Percentiles rank a stretch among this genome's conserved stretches.
Evolutionary conservation across 2,329 filamentous ascomycete genomes (phyloP).

Genomic region (Thelonectria olida): DNA sequence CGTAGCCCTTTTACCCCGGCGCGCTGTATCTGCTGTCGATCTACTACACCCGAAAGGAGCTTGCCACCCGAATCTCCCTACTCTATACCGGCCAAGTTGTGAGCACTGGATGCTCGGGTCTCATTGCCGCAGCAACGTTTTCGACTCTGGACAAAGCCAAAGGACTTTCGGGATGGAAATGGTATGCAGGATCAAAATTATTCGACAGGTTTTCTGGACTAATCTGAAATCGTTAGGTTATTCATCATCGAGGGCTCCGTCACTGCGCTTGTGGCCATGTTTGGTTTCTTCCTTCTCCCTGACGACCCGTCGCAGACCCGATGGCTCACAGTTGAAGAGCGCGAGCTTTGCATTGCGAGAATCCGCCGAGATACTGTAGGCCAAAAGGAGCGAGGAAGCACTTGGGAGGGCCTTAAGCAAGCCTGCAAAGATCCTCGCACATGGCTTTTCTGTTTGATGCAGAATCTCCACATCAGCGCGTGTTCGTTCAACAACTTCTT

Average conservation of each 20-base stretch:
- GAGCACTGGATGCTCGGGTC: slow-evolving; percentile 51
- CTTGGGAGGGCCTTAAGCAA: slow-evolving; percentile 41
- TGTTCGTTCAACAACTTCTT: slow-evolving; percentile 58
- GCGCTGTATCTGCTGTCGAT: slow-evolving; percentile 56
- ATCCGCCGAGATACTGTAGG: too few species aligned
- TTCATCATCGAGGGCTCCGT: slow-evolving; percentile 5
- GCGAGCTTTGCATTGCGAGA: too few species aligned
- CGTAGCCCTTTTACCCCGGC: slow-evolving; percentile 44
- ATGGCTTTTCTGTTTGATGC: slow-evolving; percentile 38
- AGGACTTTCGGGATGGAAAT: slow-evolving; percentile 43
- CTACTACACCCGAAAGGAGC: slow-evolving; percentile 60
- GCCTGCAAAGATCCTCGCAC: slow-evolving; percentile 37
- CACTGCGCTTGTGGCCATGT: slow-evolving; percentile 34
- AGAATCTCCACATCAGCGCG: slow-evolving; percentile 39
- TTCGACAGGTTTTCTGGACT: not conserved
- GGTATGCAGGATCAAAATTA: slow-evolving; percentile 21
- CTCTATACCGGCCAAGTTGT: slow-evolving; percentile 53
- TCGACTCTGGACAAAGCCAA: slow-evolving; percentile 38
- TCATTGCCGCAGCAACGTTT: slow-evolving; percentile 56
- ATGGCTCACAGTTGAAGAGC: too few species aligned
- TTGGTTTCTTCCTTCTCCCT: slow-evolving; percentile 47
- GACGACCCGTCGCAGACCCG: slow-evolving; percentile 48
- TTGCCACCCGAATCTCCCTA: slow-evolving; percentile 54
- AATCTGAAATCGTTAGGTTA: not conserved
- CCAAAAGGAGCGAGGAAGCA: slow-evolving; percentile 43